Percentiles rank a stretch among this genome's conserved stretches.
Evolutionary conservation across 306 rosid species (phyloP).

Genomic region (Sophora flavescens): DNA sequence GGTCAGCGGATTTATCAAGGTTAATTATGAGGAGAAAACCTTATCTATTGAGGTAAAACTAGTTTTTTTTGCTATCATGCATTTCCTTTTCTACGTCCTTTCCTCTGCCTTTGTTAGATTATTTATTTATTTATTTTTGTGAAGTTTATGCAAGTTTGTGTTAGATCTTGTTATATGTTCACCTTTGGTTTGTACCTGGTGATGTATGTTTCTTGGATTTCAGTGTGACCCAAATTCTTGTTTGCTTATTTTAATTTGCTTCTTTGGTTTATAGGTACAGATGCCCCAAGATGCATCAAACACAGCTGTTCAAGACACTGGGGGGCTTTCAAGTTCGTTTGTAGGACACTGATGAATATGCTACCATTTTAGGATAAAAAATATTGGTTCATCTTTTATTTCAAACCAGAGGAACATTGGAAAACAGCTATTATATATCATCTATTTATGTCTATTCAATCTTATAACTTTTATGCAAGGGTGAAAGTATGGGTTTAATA

Average conservation of each 20-base stretch:
- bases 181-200: slow-evolving; percentile 17
- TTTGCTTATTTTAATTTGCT: slow-evolving; percentile 16
- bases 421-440: slow-evolving; percentile 16
- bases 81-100: slow-evolving; percentile 12
- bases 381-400: slow-evolving; percentile 25
- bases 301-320: slow-evolving; percentile 75
- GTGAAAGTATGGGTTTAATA: not conserved
- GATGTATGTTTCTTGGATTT: slow-evolving; percentile 34
- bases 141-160: not conserved
- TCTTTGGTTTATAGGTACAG: slow-evolving; percentile 65
- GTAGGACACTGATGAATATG: slow-evolving; percentile 34
- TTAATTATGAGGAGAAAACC: slow-evolving; percentile 74
- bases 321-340: slow-evolving; percentile 90
- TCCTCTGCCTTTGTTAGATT: not conserved
- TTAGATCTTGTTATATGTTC: not conserved
- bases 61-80: not conserved
- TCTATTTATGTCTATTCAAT: not conserved
- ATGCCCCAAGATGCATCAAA: slow-evolving; percentile 97
- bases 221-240: slow-evolving; percentile 25
- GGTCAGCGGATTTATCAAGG: slow-evolving; percentile 76
- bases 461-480: slow-evolving; percentile 11
- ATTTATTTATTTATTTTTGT: not conserved
- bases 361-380: slow-evolving; percentile 21
- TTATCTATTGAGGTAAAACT: slow-evolving; percentile 81
- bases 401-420: not conserved